These are phyloP conservation scores for Phytophthora syringae DNA, from an alignment of 352 stramenopile species.

Conservation along the genomic window DNA sequence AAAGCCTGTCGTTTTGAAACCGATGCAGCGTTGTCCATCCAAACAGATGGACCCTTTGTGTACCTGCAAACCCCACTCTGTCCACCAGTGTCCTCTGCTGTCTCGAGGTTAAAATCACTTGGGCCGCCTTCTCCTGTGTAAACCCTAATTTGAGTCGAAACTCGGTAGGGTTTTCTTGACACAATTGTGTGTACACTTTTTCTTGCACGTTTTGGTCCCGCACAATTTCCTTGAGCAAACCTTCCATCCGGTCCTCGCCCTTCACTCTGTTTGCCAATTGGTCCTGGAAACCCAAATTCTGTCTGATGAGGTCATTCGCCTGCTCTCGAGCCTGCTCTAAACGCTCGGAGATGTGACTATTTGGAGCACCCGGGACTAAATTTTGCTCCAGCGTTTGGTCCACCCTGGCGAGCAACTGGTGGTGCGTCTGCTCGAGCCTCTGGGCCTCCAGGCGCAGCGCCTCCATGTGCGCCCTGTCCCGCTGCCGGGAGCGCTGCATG, in stretches of 20 bases:
- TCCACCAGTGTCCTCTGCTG: conserved; percentile 42
- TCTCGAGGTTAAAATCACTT: conserved; percentile 53
- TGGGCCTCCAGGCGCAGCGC: conserved; percentile 40
- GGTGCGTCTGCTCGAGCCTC: conserved; percentile 43
- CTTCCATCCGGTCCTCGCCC: conserved; percentile 63
- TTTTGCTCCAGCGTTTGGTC: conserved; percentile 40
- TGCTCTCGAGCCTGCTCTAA: conserved; percentile 45
- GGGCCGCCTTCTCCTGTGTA: conserved; percentile 37
- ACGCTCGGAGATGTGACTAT: conserved; percentile 16
- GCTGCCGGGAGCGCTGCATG: conserved; percentile 62
- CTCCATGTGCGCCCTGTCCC: conserved; percentile 64
- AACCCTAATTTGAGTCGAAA: conserved; percentile 16
- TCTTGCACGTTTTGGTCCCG: conserved; percentile 35
- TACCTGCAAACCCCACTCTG: conserved; percentile 41
- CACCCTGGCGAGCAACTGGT: conserved; percentile 42
- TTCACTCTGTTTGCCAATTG: conserved; percentile 56
- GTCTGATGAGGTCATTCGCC: conserved; percentile 43
- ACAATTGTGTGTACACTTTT: conserved; percentile 32
- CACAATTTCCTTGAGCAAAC: conserved; percentile 53
- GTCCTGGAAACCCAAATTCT: conserved; percentile 58
- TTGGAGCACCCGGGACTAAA: background rate
- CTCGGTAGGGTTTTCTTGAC: conserved; percentile 21
- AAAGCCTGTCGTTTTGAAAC: conserved; percentile 45
- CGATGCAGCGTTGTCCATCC: conserved; percentile 53
- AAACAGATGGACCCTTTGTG: conserved; percentile 45